Evolutionary conservation across 1,139 yeast species (phyloP).

Genomic region (Yamadazyma triangularis): DNA sequence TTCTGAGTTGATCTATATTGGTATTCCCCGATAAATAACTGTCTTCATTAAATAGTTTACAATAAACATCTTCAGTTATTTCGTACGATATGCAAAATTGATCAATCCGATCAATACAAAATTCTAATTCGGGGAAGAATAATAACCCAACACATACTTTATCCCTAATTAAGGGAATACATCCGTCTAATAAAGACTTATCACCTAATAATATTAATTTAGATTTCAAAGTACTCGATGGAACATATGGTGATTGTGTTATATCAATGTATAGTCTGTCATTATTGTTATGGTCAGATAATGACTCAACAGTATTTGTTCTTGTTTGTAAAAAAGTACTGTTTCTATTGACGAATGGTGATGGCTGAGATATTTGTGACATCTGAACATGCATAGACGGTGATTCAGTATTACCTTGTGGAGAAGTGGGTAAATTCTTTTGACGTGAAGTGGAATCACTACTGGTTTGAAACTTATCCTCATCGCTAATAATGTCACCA

Average conservation of each 20-base stretch:
- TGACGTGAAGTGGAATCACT: neutral
- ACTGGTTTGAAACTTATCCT: slow-evolving; percentile 4
- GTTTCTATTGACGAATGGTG: slow-evolving; percentile 3
- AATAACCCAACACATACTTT: slow-evolving; percentile 44
- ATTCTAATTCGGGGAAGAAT: slow-evolving; percentile 51
- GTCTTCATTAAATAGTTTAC: slow-evolving; percentile 21
- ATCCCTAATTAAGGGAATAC: slow-evolving; percentile 43
- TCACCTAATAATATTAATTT: slow-evolving; percentile 34
- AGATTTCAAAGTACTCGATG: slow-evolving; percentile 26
- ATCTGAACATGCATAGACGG: neutral
- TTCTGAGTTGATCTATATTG: slow-evolving; percentile 8
- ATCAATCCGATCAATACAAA: slow-evolving; percentile 44
- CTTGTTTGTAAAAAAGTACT: slow-evolving; percentile 7
- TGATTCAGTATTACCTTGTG: neutral
- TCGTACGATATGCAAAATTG: slow-evolving; percentile 24
- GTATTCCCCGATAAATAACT: slow-evolving; percentile 10
- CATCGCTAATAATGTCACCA: slow-evolving; percentile 36
- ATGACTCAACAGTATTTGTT: neutral
- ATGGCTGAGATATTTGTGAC: too few relatives aligned
- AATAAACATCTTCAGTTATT: slow-evolving; percentile 28
- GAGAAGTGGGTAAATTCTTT: neutral
- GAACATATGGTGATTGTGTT: slow-evolving; percentile 30
- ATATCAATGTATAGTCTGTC: slow-evolving; percentile 34
- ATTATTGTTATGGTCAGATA: slow-evolving; percentile 5
- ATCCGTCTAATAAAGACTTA: slow-evolving; percentile 49